These are phyloP conservation scores for Pyronema domesticum DNA, from an alignment of 495 filamentous ascomycete genomes.

Conservation along the genomic window DNA sequence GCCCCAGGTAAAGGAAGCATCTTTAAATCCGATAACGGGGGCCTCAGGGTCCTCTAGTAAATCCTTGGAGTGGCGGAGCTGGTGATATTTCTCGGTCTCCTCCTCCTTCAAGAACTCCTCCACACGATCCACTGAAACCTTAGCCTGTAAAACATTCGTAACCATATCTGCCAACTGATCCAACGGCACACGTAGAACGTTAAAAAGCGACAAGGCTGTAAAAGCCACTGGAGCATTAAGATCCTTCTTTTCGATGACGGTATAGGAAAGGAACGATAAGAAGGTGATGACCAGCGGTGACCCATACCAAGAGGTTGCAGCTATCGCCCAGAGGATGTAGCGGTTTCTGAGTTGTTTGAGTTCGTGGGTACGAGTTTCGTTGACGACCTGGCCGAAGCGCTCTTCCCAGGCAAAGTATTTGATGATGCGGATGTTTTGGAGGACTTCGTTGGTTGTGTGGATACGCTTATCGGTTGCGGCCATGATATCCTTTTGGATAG, in stretches of 20 bases:
- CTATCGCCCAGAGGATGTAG: constrained; percentile 80
- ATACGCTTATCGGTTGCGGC: constrained; percentile 92
- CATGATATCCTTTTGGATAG: constrained; percentile 76
- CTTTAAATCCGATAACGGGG: constrained; percentile 59
- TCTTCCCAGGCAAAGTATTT: constrained; percentile 99
- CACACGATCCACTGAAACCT: constrained; percentile 90
- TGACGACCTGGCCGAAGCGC: constrained; percentile 69
- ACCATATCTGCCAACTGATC: constrained; percentile 99
- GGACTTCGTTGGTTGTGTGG: constrained; percentile 86
- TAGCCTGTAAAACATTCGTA: constrained; percentile 92
- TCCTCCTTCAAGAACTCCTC: constrained; percentile 89
- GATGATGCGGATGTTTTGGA: constrained; percentile 97
- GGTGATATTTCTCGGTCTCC: constrained; percentile 91
- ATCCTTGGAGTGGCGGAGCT: constrained; percentile 46
- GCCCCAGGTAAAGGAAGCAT: constrained; percentile 81
- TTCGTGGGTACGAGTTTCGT: constrained; percentile 70
- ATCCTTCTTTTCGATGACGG: constrained; percentile 71
- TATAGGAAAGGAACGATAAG: constrained; percentile 86
- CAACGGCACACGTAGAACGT: constrained; percentile 78
- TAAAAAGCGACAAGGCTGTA: constrained; percentile 89
- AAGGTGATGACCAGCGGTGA: constrained; percentile 91
- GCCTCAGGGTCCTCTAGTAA: constrained; percentile 39
- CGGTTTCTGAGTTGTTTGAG: constrained; percentile 57
- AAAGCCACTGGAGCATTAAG: constrained; percentile 89
- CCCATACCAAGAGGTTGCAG: constrained; percentile 92